Base-by-base conservation (phyloP, 495 filamentous ascomycete genomes). In the Aspergillus bridgeri region DNA sequence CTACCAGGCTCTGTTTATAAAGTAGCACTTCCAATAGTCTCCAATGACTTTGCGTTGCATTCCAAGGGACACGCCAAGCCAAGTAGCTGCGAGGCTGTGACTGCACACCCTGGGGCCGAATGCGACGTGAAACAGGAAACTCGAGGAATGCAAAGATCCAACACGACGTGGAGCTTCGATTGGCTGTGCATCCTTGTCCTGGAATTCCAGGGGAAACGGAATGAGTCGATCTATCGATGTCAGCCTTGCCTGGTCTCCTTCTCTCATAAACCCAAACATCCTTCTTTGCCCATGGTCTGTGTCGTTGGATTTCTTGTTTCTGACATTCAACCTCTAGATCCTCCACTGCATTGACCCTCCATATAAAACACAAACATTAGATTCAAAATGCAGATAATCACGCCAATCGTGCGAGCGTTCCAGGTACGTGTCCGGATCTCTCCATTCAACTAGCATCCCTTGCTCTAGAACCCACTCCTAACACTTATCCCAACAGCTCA, bases 401-500 rank as follows among this genome's bases (percentile, higher is more conserved):
- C 44, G 44, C n/a, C n/a, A 23, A 2, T 47, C 21, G 21, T 47
- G 18, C 44, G 44, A 1, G 44, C 11, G 4, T 47, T 47, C 19
- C 44, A 47, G 44, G 44, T 47, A 47, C 17, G 11, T n/a, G n/a
- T n/a, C n/a, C n/a, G 11, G 11, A 21, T 19, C 15, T 7, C 17
- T 7, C 44, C 21, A 1, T 20, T 3, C 17, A 19, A 21, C 18
- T 13, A 47, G n/a, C n/a, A 8, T 47, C n/a, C 11, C 21, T 18
- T n/a, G 9, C 20, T 5, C 43, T 1, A 46, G 11, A 6, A 29
- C 27, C 6, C 11, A 29, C 27, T 29, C 2, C 7, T 11, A 38
- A 38, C 7, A 15, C 17, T 3, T 15, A 38, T 38, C 7, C 8
- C 7, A 13, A 38, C 42, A 83, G 77, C 53, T 77, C 58, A 29